A percentile compares a stretch with the other conserved stretches of the same genome.
These are phyloP conservation scores for Diophrys sp. DNA, from an alignment of 73 alveolate species.

Conservation along the genomic window DNA sequence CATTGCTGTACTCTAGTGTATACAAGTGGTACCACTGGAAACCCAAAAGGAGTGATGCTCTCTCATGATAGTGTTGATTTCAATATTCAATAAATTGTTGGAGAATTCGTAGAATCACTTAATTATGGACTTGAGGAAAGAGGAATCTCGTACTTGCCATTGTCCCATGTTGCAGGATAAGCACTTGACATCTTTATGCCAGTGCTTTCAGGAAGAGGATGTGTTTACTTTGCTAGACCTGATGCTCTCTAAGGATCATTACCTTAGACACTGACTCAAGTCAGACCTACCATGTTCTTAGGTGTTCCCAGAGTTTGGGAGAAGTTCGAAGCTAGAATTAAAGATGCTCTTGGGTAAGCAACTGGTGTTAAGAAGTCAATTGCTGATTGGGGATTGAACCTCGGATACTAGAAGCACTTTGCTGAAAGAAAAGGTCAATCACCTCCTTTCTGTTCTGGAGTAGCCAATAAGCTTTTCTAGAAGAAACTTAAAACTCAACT, in stretches of 20 bases:
- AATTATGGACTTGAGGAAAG: neutral
- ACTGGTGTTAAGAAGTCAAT: constrained; percentile 22
- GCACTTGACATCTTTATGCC: constrained; percentile 25
- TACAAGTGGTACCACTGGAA: constrained; percentile 65
- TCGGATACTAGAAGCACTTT: constrained; percentile 35
- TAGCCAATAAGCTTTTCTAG: constrained; percentile 45
- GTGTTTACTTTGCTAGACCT: constrained; percentile 35
- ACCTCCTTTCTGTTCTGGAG: constrained; percentile 41
- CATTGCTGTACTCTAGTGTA: constrained; percentile 44
- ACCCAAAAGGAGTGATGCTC: constrained; percentile 63
- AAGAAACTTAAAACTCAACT: constrained; percentile 38
- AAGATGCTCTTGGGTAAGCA: constrained; percentile 30
- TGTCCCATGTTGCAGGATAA: constrained; percentile 60
- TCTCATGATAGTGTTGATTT: constrained; percentile 39
- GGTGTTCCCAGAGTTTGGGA: constrained; percentile 82
- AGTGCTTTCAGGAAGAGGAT: neutral
- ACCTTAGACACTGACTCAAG: constrained; percentile 47
- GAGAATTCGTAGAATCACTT: neutral
- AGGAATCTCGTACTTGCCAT: constrained; percentile 55
- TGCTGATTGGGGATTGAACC: constrained; percentile 62
- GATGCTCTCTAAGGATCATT: constrained; percentile 42
- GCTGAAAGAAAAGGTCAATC: constrained; percentile 16
- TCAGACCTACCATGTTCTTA: constrained; percentile 63
- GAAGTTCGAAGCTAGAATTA: constrained; percentile 61
- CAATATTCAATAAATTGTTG: constrained; percentile 1